Percentiles rank a stretch among this genome's conserved stretches.
These are phyloP conservation scores for Sparassis latifolia DNA, from an alignment of 1,284 basidiomycete species.

Conservation along the genomic window DNA sequence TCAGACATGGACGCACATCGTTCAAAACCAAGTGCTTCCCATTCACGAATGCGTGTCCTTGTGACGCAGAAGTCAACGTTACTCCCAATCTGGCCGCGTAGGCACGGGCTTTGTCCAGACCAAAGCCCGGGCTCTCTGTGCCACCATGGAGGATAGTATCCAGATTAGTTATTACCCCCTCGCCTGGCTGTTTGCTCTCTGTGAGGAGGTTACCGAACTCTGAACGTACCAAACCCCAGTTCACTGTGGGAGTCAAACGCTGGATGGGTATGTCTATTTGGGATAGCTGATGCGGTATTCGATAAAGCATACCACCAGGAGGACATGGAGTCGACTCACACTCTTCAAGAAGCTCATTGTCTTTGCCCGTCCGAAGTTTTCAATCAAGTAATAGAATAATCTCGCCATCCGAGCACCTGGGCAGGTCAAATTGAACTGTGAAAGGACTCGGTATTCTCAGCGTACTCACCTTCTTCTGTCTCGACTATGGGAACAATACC, in stretches of 20 bases:
- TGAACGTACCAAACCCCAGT: conserved; percentile 39
- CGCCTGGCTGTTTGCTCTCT: conserved; percentile 13
- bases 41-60: conserved; percentile 80
- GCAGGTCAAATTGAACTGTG: conserved; percentile 1
- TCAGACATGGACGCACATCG: conserved; percentile 46
- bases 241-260: conserved; percentile 29
- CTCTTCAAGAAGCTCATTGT: conserved; percentile 56
- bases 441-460: neutral
- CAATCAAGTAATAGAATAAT: conserved; percentile 62
- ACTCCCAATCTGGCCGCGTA: conserved; percentile 54
- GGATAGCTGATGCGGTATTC: conserved; percentile 24
- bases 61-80: conserved; percentile 28
- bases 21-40: conserved; percentile 73
- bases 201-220: conserved; percentile 35
- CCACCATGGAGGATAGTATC: conserved; percentile 35
- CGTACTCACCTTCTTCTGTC: conserved; percentile 45
- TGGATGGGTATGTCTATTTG: conserved; percentile 29
- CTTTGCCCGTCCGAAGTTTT: conserved; percentile 54
- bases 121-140: conserved; percentile 16
- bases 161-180: conserved; percentile 30
- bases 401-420: conserved; percentile 66
- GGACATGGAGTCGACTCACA: conserved; percentile 30
- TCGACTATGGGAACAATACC: conserved; percentile 75
- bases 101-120: conserved; percentile 35
- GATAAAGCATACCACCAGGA: neutral